Percentiles rank a stretch among this genome's conserved stretches.
Evolutionary conservation across 176 grass and related monocot genomes (phyloP).

Genomic region (Panicum miliaceum): DNA sequence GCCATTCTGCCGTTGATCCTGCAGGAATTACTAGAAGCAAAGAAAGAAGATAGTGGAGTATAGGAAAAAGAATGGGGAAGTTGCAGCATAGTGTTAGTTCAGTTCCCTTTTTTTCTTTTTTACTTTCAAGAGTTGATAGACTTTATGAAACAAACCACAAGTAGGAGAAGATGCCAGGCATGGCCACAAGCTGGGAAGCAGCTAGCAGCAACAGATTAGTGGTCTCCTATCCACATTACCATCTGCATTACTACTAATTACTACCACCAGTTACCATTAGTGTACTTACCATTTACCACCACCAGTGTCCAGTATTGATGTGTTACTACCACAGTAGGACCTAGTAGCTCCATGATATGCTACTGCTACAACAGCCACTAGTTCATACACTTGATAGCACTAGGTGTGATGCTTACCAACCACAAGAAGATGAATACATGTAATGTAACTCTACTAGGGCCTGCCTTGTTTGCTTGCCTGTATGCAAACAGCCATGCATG

Average conservation of each 20-base stretch:
- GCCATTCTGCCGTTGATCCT: neutral
- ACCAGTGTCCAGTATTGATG: neutral
- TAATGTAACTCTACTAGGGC: neutral
- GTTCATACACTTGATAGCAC: conserved; percentile 37
- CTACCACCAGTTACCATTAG: neutral
- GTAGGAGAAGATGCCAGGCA: conserved; percentile 38
- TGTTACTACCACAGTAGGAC: neutral
- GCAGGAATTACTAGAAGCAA: conserved; percentile 78
- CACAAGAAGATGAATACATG: conserved; percentile 40
- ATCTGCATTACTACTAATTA: conserved; percentile 38
- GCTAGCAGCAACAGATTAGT: conserved; percentile 19
- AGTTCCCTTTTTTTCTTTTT: neutral
- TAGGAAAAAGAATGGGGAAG: conserved; percentile 61
- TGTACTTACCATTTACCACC: neutral
- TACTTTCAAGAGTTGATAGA: conserved; percentile 19
- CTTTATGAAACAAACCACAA: conserved; percentile 43
- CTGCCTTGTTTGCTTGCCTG: conserved; percentile 8
- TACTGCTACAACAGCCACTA: conserved; percentile 23
- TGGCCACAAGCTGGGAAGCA: conserved; percentile 33
- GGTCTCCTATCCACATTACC: conserved; percentile 22
- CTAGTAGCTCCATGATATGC: conserved; percentile 20
- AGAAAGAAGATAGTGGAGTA: conserved; percentile 63
- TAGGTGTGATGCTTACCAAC: conserved; percentile 52
- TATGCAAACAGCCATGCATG: neutral
- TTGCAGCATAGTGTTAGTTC: conserved; percentile 62